Conservation (phyloP, 257 asterid species). For the Solanum tacnaense region DNA sequence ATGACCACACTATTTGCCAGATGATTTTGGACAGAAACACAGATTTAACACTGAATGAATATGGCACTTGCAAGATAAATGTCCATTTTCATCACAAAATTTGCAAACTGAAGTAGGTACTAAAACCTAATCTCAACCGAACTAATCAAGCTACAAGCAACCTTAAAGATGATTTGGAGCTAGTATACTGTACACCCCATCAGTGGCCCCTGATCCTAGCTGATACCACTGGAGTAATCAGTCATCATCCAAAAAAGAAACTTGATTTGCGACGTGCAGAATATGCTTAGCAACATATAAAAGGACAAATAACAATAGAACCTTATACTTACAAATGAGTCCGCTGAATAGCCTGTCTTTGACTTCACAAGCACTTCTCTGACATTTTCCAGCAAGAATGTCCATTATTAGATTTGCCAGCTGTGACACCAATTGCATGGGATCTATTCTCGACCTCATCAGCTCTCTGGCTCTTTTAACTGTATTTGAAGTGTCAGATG, state of each 20-base stretch:
- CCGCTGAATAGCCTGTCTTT: constrained; percentile 35
- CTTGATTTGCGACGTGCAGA: not conserved
- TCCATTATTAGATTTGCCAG: constrained; percentile 84
- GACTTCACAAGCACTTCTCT: constrained; percentile 35
- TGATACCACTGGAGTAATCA: not conserved
- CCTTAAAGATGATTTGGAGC: not conserved
- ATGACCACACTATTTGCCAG: not conserved
- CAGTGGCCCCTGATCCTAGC: not conserved
- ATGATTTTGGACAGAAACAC: not conserved
- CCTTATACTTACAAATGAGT: constrained; percentile 41
- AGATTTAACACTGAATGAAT: not conserved
- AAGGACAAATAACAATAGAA: not conserved
- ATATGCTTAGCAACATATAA: not conserved
- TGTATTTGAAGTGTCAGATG: constrained; percentile 78
- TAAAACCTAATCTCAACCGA: not conserved
- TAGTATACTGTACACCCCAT: not conserved
- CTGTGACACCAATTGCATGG: constrained; percentile 82
- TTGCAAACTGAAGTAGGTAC: not conserved
- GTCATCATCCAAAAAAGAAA: not conserved
- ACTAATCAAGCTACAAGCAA: not conserved
- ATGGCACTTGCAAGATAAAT: not conserved
- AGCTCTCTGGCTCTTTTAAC: constrained; percentile 77
- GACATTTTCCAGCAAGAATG: constrained; percentile 69
- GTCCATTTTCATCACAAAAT: not conserved
- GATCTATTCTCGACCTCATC: constrained; percentile 74